Evolutionary conservation across 225 moss, liverwort and hornwort species (phyloP).

Genomic region (Neckera pumila): DNA sequence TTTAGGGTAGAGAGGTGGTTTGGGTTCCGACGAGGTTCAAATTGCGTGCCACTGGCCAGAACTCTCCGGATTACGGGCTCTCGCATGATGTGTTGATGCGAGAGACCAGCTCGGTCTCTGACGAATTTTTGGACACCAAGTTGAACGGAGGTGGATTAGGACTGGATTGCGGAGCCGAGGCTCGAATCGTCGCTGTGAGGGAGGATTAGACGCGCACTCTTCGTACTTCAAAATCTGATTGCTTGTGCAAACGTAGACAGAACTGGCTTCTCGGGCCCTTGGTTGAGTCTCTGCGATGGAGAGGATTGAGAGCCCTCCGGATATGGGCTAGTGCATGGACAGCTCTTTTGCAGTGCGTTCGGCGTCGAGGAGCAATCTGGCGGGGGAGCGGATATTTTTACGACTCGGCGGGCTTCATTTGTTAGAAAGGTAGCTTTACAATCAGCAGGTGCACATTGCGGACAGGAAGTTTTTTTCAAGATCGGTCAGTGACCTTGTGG

Average conservation of each 20-base stretch:
- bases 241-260: not conserved
- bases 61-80: not conserved
- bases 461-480: no score
- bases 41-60: not conserved
- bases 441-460: not conserved
- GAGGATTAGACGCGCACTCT: not conserved
- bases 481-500: not conserved
- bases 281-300: not conserved
- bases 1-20: not conserved
- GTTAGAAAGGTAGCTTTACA: not conserved
- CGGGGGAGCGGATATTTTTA: no score
- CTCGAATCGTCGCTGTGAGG: not conserved
- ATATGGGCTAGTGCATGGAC: not conserved
- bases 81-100: not conserved
- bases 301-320: not conserved
- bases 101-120: not conserved
- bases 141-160: not conserved
- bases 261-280: not conserved
- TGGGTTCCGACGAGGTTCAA: not conserved
- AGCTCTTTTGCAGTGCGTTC: not conserved
- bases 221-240: not conserved
- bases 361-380: not conserved
- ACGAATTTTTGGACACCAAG: not conserved
- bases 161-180: not conserved
- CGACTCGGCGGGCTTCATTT: not conserved